Evolutionary conservation across 257 asterid species (phyloP).

Genomic region (Cruciata laevipes): DNA sequence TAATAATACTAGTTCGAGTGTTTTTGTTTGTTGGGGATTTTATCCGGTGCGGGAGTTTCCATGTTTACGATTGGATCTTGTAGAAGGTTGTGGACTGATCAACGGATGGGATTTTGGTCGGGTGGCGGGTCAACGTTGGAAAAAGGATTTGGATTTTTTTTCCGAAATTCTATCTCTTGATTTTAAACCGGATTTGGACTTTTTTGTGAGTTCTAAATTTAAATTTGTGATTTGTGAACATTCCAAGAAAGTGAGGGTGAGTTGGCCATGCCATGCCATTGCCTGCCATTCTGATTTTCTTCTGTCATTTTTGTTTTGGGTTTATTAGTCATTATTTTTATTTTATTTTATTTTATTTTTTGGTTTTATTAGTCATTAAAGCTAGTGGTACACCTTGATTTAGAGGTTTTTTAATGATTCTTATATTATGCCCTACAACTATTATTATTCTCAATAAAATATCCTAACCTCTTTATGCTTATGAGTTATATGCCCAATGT

Average conservation of each 20-base stretch:
- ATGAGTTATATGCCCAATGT: no score
- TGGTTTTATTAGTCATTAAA: not conserved
- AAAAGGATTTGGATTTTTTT: not conserved
- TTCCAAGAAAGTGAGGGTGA: not conserved
- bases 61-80: constrained; percentile 1
- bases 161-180: not conserved
- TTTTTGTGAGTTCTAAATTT: no score
- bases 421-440: not conserved
- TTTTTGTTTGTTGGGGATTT: not conserved
- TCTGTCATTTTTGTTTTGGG: not conserved
- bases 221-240: not conserved
- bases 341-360: not conserved
- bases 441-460: no score
- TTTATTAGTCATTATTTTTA: no score
- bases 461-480: not conserved
- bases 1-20: not conserved
- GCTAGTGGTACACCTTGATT: not conserved
- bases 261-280: not conserved
- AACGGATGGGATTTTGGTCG: not conserved
- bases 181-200: not conserved
- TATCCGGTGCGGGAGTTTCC: not conserved
- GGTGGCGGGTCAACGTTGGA: not conserved
- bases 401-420: not conserved
- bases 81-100: not conserved
- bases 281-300: not conserved